phyloP scores from a whole-genome alignment of 1,284 basidiomycete species.

The Rhodotorula sp. region DNA sequence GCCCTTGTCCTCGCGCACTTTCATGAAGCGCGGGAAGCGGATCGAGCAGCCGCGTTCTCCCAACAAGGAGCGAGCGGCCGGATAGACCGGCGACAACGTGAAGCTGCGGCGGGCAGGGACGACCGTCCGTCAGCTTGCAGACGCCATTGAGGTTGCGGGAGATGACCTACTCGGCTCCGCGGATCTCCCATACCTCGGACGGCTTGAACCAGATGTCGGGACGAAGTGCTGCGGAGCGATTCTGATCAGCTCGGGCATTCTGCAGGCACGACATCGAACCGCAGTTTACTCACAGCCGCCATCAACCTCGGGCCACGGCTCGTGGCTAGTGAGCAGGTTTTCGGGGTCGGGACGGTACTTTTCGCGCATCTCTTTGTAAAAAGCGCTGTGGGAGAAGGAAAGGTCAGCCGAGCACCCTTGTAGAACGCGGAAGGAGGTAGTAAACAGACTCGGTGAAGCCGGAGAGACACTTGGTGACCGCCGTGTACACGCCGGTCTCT shows the following conservation, averaged over 20 bases:
- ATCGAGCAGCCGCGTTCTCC: slow-evolving; percentile 61
- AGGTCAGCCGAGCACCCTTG: neutral
- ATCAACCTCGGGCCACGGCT: slow-evolving; percentile 64
- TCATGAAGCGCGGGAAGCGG: slow-evolving; percentile 51
- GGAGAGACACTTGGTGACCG: slow-evolving; percentile 69
- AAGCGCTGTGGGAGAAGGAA: slow-evolving; percentile 39
- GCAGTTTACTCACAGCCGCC: slow-evolving; percentile 59
- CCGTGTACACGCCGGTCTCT: slow-evolving; percentile 66
- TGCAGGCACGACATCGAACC: neutral
- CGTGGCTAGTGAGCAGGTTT: slow-evolving; percentile 58
- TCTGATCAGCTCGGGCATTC: slow-evolving; percentile 5
- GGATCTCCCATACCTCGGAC: slow-evolving; percentile 78
- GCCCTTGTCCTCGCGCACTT: slow-evolving; percentile 42
- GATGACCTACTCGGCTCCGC: slow-evolving; percentile 71
- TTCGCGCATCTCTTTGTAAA: slow-evolving; percentile 56
- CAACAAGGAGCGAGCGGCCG: slow-evolving; percentile 70
- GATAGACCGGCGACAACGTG: slow-evolving; percentile 82
- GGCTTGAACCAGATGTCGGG: slow-evolving; percentile 85
- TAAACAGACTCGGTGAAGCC: slow-evolving; percentile 88
- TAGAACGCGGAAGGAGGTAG: slow-evolving; percentile 15
- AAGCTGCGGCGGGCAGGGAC: slow-evolving; percentile 56
- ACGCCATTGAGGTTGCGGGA: neutral
- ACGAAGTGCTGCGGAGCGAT: slow-evolving; percentile 57
- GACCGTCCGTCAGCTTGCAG: neutral
- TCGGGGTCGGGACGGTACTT: slow-evolving; percentile 66